Evolutionary conservation across 177 flowering plant species (phyloP).

Genomic region (Vitis hybrid): DNA sequence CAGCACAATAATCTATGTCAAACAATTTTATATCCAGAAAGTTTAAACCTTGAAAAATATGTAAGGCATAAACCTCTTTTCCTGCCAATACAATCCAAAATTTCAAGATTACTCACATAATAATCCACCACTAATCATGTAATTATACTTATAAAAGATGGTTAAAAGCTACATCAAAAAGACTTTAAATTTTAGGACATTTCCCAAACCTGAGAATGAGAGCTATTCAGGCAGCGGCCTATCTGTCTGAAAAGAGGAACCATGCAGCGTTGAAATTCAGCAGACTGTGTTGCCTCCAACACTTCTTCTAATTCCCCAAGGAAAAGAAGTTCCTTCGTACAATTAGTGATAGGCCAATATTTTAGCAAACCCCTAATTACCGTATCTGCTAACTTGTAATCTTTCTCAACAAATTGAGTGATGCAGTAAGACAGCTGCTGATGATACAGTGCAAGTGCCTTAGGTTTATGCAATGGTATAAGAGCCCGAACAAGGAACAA

Average conservation of each 20-base stretch:
- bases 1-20: background rate
- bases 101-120: background rate
- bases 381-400: slow-evolving; percentile 57
- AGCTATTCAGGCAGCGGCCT: slow-evolving; percentile 58
- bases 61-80: background rate
- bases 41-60: background rate
- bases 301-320: slow-evolving; percentile 72
- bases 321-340: slow-evolving; percentile 66
- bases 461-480: slow-evolving; percentile 74
- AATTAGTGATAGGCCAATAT: slow-evolving; percentile 72
- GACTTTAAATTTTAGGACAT: background rate
- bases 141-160: background rate
- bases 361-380: slow-evolving; percentile 72
- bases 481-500: slow-evolving; percentile 65
- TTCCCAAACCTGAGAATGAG: slow-evolving; percentile 61
- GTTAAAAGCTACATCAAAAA: background rate
- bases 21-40: background rate
- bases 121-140: background rate
- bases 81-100: background rate
- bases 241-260: slow-evolving; percentile 70
- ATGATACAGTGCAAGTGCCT: slow-evolving; percentile 48
- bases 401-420: slow-evolving; percentile 70
- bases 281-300: slow-evolving; percentile 55
- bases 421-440: slow-evolving; percentile 66
- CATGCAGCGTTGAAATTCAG: slow-evolving; percentile 65